Evolutionary conservation across 2,329 filamentous ascomycete genomes (phyloP).

Genomic region (Leptographium lundbergii): DNA sequence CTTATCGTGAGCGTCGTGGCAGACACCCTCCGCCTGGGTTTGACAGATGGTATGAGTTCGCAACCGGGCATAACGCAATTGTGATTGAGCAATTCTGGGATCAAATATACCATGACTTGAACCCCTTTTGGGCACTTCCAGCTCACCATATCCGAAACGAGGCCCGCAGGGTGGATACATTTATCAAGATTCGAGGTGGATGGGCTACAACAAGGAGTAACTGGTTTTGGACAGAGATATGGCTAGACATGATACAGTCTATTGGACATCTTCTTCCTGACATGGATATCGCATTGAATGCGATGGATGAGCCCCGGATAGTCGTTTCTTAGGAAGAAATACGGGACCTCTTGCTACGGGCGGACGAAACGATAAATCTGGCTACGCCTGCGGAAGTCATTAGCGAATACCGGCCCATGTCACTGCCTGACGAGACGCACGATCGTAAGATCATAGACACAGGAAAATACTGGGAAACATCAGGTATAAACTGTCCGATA

Average conservation of each 20-base stretch:
- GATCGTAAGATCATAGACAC: slow-evolving; percentile 22
- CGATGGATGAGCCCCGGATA: slow-evolving; percentile 54
- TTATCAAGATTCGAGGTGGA: slow-evolving; percentile 42
- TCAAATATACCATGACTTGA: slow-evolving; percentile 49
- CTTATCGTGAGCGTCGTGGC: slow-evolving; percentile 42
- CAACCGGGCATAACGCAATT: slow-evolving; percentile 36
- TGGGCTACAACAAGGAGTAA: slow-evolving; percentile 37
- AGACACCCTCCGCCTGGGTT: slow-evolving; percentile 54
- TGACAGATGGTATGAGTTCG: slow-evolving; percentile 44
- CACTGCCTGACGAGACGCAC: slow-evolving; percentile 23
- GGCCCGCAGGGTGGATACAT: slow-evolving; percentile 44
- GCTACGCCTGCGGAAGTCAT: slow-evolving; percentile 30
- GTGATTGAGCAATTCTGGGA: slow-evolving; percentile 53
- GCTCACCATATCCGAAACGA: slow-evolving; percentile 33
- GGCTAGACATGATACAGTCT: slow-evolving; percentile 38
- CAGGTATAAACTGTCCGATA: slow-evolving; percentile 22
- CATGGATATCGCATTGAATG: slow-evolving; percentile 55
- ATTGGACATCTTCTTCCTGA: slow-evolving; percentile 48
- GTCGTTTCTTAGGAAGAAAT: slow-evolving; percentile 53
- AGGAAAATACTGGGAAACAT: slow-evolving; percentile 37
- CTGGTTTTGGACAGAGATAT: slow-evolving; percentile 47
- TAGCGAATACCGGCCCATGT: slow-evolving; percentile 28
- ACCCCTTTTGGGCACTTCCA: slow-evolving; percentile 44
- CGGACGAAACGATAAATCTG: slow-evolving; percentile 18
- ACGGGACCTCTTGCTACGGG: slow-evolving; percentile 37